phyloP scores from a whole-genome alignment of 495 filamentous ascomycete species.

The Xylaria nigripes region DNA sequence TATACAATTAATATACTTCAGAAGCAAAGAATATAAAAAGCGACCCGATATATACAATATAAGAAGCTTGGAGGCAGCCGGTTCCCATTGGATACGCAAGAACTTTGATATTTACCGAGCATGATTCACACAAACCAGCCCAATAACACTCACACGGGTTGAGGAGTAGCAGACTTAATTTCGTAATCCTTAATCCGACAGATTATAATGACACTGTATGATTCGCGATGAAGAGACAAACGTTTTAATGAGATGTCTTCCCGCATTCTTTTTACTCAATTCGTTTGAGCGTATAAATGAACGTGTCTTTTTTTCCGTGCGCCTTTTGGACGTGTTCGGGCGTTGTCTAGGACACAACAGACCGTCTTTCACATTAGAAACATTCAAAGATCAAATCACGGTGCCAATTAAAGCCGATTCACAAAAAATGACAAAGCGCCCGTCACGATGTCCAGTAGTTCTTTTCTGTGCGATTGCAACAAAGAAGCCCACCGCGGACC shows the following conservation, averaged over 20 bases:
- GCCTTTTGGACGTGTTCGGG: too few relatives aligned
- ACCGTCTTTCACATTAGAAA: slow-evolving; percentile 9
- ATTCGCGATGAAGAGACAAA: background rate
- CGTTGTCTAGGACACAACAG: background rate
- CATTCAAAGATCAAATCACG: background rate
- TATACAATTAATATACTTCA: background rate
- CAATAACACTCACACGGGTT: background rate
- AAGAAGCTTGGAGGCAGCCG: background rate
- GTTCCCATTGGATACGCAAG: background rate
- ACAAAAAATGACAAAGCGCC: slow-evolving; percentile 24
- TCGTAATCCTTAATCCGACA: background rate
- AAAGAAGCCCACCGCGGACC: slow-evolving; percentile 15
- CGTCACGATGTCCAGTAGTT: slow-evolving; percentile 8
- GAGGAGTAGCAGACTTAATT: background rate
- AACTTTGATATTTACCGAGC: background rate
- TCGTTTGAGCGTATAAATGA: background rate
- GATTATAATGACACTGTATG: background rate
- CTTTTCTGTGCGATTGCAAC: slow-evolving; percentile 9
- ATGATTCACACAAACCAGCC: background rate
- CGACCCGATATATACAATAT: background rate
- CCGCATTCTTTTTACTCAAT: background rate
- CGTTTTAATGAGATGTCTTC: slow-evolving; percentile 8
- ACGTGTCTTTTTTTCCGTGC: background rate
- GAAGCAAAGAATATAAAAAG: background rate
- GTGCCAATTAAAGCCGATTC: slow-evolving; percentile 10